Conservation (phyloP, 2,329 filamentous ascomycete genomes). For the Ceratocystis albifundus region DNA sequence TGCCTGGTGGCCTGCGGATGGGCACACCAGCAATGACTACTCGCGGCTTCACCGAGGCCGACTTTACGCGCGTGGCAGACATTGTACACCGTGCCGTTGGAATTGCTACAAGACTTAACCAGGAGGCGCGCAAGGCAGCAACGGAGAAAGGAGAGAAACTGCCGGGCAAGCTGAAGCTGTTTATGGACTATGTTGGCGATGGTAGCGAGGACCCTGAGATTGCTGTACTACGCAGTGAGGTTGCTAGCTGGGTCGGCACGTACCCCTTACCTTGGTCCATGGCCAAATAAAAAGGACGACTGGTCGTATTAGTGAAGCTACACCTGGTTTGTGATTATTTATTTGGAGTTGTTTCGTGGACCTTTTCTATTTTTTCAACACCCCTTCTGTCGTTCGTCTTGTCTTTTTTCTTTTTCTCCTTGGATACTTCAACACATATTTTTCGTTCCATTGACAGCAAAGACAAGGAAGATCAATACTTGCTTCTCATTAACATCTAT, state of each 20-base stretch:
- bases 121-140: conserved; percentile 56
- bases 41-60: conserved; percentile 75
- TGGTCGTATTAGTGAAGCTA: not conserved
- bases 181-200: conserved; percentile 55
- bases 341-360: not conserved
- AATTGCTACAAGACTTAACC: conserved; percentile 66
- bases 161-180: conserved; percentile 52
- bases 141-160: conserved; percentile 56
- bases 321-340: conserved; percentile 3
- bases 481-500: not conserved
- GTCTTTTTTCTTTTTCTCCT: not conserved
- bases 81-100: conserved; percentile 74
- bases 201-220: conserved; percentile 60
- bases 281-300: conserved; percentile 25
- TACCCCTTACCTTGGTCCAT: conserved; percentile 58
- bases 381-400: not conserved
- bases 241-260: conserved; percentile 67
- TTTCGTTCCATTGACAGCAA: not conserved
- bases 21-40: conserved; percentile 97
- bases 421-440: conserved; percentile 10
- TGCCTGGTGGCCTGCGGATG: conserved; percentile 85
- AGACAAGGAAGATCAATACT: not conserved
- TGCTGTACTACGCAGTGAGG: conserved; percentile 59
- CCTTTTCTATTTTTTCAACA: conserved; percentile 7
- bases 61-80: conserved; percentile 77